These are phyloP conservation scores for Blepharisma stoltei DNA, from an alignment of 73 alveolate species.

Conservation along the genomic window DNA sequence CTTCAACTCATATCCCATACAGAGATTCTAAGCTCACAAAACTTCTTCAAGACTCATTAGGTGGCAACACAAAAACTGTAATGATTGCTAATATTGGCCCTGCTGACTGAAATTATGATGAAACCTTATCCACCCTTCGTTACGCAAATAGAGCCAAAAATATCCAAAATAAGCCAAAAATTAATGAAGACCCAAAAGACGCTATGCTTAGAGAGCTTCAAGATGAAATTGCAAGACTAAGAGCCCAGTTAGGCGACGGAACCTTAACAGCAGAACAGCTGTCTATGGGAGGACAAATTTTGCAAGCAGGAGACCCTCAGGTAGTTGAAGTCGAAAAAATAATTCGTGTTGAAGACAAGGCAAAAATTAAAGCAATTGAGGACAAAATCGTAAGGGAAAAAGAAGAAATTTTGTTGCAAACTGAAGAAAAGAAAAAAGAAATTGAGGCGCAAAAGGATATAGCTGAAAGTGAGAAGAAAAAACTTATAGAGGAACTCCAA, in stretches of 20 bases:
- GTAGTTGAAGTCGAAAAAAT: constrained; percentile 75
- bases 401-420: constrained; percentile 60
- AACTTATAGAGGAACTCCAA: constrained; percentile 58
- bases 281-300: constrained; percentile 47
- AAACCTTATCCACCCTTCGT: constrained; percentile 91
- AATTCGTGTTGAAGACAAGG: constrained; percentile 72
- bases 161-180: constrained; percentile 85
- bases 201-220: constrained; percentile 90
- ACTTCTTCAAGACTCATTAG: constrained; percentile 93
- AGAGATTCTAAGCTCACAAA: constrained; percentile 96
- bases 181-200: constrained; percentile 97
- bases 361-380: constrained; percentile 65
- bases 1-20: constrained; percentile 94
- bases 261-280: constrained; percentile 41
- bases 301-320: constrained; percentile 39
- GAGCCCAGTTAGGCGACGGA: constrained; percentile 41
- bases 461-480: constrained; percentile 62
- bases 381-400: constrained; percentile 75
- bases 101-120: constrained; percentile 93
- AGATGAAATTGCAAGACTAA: constrained; percentile 83
- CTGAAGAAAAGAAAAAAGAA: constrained; percentile 59
- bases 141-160: constrained; percentile 96
- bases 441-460: constrained; percentile 71
- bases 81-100: constrained; percentile 97
- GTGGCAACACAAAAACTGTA: constrained; percentile 98